Base-by-base conservation (phyloP, 768 basidiomycete genomes). In the Cyclocybe aegerita region DNA sequence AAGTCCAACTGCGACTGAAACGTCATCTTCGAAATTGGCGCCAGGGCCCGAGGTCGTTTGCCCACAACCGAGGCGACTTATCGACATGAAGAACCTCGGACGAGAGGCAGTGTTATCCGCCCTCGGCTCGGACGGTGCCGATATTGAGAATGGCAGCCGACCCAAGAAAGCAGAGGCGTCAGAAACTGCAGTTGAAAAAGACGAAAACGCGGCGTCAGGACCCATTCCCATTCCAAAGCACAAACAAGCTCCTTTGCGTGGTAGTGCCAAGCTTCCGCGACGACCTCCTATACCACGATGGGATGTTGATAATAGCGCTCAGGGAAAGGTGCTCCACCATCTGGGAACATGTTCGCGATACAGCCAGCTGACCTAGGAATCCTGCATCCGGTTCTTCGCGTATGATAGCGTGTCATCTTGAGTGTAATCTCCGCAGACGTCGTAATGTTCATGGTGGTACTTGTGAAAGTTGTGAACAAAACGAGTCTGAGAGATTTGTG, bases 211-310 rank as follows among this genome's bases (percentile, higher is more conserved):
- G 14, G 53, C 35, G 33, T 37, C 46, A 34, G 32, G 36, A 33
- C 41, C 39, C 39, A 44, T 33, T 40, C 33, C 39, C 29, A 47
- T 41, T 32, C 42, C 57, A 8, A 55, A 55, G 50, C 46, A 45
- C 9, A 60, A 59, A 48, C 50, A 60, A 32, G 54, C 52, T 43
- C 57, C 58, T 12, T 57, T 63, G 49, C 56, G 60, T 39, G 61
- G 63, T 35, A 54, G 54, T 44, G 60, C 53, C 15, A 56, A 47
- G 42, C 59, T 62, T n/a, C 62, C 64, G 11, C 47, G 54, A 43
- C 58, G 64, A 8, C 60, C 59, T 39, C 60, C 61, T 4, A 49
- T 65, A 40, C 66, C 64, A 12, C 60, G 60, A 41, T 65, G 64
- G 64, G 60, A 62, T 43, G 36, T 53, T 17, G 46, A 57, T 55